Evolutionary conservation across 129 eudicot species (phyloP).

Genomic region (Lactuca saligna): DNA sequence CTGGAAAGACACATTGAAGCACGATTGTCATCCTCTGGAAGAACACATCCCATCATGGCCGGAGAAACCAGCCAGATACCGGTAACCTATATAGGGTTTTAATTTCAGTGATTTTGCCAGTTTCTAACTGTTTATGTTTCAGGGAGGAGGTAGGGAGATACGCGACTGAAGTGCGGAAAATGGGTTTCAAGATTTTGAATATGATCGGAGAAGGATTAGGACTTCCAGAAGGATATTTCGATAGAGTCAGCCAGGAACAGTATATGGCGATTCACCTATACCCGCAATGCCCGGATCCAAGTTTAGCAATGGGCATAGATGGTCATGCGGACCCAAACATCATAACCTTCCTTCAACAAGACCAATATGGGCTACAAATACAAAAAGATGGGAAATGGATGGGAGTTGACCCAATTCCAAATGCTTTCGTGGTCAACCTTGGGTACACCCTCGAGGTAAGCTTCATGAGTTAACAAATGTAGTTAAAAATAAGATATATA

Average conservation of each 20-base stretch:
- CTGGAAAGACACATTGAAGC: slow-evolving; percentile 43
- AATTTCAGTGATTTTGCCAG: background rate
- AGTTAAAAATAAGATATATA: too few relatives aligned
- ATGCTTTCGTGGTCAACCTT: slow-evolving; percentile 56
- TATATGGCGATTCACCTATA: slow-evolving; percentile 31
- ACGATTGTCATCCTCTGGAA: slow-evolving; percentile 33
- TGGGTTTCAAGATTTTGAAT: slow-evolving; percentile 44
- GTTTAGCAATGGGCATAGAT: slow-evolving; percentile 48
- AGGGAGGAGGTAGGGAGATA: slow-evolving; percentile 41
- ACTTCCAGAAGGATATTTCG: slow-evolving; percentile 31
- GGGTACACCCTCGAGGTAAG: too few relatives aligned
- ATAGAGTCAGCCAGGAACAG: slow-evolving; percentile 25
- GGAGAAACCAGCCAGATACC: slow-evolving; percentile 36
- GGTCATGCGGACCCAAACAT: slow-evolving; percentile 53
- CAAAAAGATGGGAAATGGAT: slow-evolving; percentile 45
- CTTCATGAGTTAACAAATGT: too few relatives aligned
- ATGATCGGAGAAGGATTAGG: slow-evolving; percentile 46
- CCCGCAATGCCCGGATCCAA: slow-evolving; percentile 53
- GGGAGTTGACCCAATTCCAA: slow-evolving; percentile 47
- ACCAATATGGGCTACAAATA: slow-evolving; percentile 48
- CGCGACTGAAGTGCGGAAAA: slow-evolving; percentile 26
- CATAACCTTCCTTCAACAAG: slow-evolving; percentile 46
- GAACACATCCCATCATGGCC: slow-evolving; percentile 34
- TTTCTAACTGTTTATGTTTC: background rate
- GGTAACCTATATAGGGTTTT: slow-evolving; percentile 18